Conservation (phyloP, 2,329 filamentous ascomycete species). For the Orbilia brochopaga region DNA sequence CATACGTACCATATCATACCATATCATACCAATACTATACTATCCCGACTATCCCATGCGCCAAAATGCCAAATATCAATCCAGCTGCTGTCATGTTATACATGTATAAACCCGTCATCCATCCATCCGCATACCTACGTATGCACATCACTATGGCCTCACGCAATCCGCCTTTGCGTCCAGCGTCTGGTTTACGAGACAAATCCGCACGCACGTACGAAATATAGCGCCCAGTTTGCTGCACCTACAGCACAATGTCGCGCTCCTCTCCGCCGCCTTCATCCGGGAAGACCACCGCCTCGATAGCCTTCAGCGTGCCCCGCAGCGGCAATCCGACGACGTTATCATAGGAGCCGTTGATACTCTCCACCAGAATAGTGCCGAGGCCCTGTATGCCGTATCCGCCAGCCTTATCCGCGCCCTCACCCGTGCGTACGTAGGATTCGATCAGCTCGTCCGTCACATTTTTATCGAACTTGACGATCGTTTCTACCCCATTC, state of each 20-base stretch:
- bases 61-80: too few relatives aligned
- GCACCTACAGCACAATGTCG: slow-evolving; percentile 33
- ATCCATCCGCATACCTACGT: too few relatives aligned
- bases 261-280: slow-evolving; percentile 67
- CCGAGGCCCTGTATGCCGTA: slow-evolving; percentile 93
- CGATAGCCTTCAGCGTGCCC: slow-evolving; percentile 77
- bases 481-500: slow-evolving; percentile 72
- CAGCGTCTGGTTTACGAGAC: too few relatives aligned
- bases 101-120: too few relatives aligned
- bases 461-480: slow-evolving; percentile 78
- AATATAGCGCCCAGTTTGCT: not conserved
- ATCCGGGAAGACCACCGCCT: slow-evolving; percentile 81
- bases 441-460: slow-evolving; percentile 82
- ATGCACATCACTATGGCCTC: too few relatives aligned
- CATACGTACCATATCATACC: too few relatives aligned
- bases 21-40: too few relatives aligned
- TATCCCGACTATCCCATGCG: too few relatives aligned
- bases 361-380: slow-evolving; percentile 82
- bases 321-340: slow-evolving; percentile 88
- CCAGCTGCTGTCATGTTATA: too few relatives aligned
- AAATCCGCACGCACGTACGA: too few relatives aligned
- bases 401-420: slow-evolving; percentile 92
- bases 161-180: too few relatives aligned
- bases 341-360: slow-evolving; percentile 91
- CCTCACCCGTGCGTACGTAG: slow-evolving; percentile 78